Evolutionary conservation across 192 early-diverging fungal species (phyloP), one percentile per base, ranked within the genome.

Genomic region (Funneliformis mosseae): DNA sequence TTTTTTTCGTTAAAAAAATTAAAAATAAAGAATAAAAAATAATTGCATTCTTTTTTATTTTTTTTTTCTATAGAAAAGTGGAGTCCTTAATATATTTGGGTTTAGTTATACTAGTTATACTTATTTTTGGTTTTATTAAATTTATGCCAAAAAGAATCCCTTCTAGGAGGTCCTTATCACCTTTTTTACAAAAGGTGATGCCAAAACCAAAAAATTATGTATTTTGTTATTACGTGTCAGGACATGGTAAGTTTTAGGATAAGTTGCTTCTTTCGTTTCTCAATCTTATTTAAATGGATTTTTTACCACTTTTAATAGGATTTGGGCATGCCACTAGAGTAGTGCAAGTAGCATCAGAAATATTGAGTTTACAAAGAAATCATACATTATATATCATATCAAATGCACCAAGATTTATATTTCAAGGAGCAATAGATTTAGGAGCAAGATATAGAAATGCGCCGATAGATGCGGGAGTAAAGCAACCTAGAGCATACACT

Each of bases 271-370:
- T 70, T 9, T 21, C 12, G 4, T 21, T n/a, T 12, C n/a, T n/a
- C 28, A 25, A 1, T 70, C 8, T 59, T 27, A 27, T 50, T 28
- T 33, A 59, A 33, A 45, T 62, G 25, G 1, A 59, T n/a, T 23
- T 33, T 42, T 12, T 63, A 67, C 42, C 9, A 68, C 23, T 7
- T 70, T n/a, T n/a, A 8, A 55, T 25, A 91, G 90, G 90, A 39
- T 91, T 87, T 82, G 90, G 88, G n/a, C 90, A 91, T 83, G 90
- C 90, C 42, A 89, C 90, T 14, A 84, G 88, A 21, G 90, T 88
- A 16, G 85, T 85, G 72, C 90, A 91, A 78, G 84, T 91, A 41
- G 87, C 89, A 39, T 81, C 83, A 5, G 87, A 91, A 28, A 83
- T 91, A 14, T 70, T 89, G 18, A 67, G 74, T 18, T 63, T 86